A percentile compares a stretch with the other conserved stretches of the same genome.
phyloP scores from a whole-genome alignment of 495 filamentous ascomycete species.

The Penicillium nucicola region DNA sequence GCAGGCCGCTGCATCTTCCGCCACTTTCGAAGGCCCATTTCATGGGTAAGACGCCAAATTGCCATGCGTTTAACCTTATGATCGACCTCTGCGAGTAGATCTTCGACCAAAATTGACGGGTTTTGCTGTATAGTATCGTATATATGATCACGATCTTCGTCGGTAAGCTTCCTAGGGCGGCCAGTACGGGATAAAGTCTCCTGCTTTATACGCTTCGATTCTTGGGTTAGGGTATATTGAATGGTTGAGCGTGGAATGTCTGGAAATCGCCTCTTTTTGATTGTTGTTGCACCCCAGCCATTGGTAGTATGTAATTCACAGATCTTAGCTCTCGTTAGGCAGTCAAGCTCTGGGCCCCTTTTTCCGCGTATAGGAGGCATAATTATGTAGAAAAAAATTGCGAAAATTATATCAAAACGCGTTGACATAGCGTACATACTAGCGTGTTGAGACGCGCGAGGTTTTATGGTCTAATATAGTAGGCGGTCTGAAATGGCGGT shows the following conservation, averaged over 20 bases:
- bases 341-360: not conserved
- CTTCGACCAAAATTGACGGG: not conserved
- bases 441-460: no score
- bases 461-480: no score
- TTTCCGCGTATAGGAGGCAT: not conserved
- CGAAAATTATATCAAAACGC: no score
- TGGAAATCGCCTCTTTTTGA: not conserved
- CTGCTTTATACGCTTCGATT: not conserved
- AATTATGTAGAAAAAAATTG: not conserved
- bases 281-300: no score
- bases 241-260: not conserved
- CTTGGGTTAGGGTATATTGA: not conserved
- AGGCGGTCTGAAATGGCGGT: no score
- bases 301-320: not conserved
- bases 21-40: constrained; percentile 8
- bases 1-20: constrained; percentile 1
- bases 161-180: constrained; percentile 6
- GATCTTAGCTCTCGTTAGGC: not conserved
- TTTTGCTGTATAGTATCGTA: constrained; percentile 3
- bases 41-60: constrained; percentile 4
- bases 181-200: not conserved
- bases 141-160: constrained; percentile 8
- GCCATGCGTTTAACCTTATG: constrained; percentile 4
- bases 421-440: no score
- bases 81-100: constrained; percentile 9